Evolutionary conservation across 768 basidiomycete species (phyloP), one percentile per base, ranked within the genome.

Genomic region (Calocera cornea): DNA sequence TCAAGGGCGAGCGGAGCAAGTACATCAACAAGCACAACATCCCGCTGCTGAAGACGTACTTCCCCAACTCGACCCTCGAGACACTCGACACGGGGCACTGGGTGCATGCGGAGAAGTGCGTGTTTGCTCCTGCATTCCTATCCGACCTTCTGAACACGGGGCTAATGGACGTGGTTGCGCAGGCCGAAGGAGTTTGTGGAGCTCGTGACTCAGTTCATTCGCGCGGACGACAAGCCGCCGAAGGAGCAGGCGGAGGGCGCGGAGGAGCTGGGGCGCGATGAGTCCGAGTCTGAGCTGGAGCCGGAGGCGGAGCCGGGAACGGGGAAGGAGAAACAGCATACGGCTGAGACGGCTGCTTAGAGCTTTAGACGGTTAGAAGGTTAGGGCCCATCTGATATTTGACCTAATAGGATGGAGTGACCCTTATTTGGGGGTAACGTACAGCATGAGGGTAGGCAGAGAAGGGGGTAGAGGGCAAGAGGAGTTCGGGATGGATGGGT

Each of bases 81-180:
- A 80, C 76, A 29, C 76, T 95, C 31, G 86, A 92, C 68, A 79
- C 92, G 0, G 86, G 87, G 0, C 94, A 97, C 76, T 97, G 94
- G 94, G 88, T 95, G 22, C 92, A 95, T 70, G 88, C 90, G 17
- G 92, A 95, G 74, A 82, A 82, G 82, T 86, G 72, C 68, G 79
- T 74, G 14, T 10, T 27, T 38, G 33, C 14, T 41, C 14, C 33
- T 40, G 14, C n/a, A 8, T 36, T 10, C 29, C 29, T 27, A 14
- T n/a, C n/a, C n/a, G n/a, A n/a, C n/a, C n/a, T n/a, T n/a, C n/a
- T n/a, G n/a, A n/a, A n/a, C n/a, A n/a, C n/a, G n/a, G n/a, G n/a
- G n/a, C n/a, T n/a, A n/a, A n/a, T n/a, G n/a, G n/a, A n/a, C 68
- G 79, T 74, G 14, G 5, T 27, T 38, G 33, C 14, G 34, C 14